Percentiles rank a stretch among this genome's conserved stretches.
These are phyloP conservation scores for Candida ponderosae DNA, from an alignment of 805 yeast species.

Conservation along the genomic window DNA sequence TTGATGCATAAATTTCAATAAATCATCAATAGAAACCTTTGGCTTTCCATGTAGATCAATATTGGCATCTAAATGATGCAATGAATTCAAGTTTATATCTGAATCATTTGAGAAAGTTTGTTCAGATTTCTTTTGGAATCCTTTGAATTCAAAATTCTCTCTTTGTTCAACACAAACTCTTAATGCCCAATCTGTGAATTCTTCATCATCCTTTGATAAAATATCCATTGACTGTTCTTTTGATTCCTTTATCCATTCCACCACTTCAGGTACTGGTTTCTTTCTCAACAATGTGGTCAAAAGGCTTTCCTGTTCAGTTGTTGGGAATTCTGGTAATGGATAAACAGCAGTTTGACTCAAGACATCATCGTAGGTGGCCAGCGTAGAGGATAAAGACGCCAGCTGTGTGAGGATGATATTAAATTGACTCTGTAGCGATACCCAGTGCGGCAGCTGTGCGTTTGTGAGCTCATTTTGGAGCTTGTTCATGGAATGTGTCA, in stretches of 20 bases:
- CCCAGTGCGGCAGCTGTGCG: slow-evolving; percentile 43
- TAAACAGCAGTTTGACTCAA: slow-evolving; percentile 66
- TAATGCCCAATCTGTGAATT: slow-evolving; percentile 63
- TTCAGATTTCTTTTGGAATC: slow-evolving; percentile 41
- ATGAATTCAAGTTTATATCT: too few relatives aligned
- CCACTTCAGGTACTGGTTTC: slow-evolving; percentile 85
- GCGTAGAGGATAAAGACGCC: slow-evolving; percentile 62
- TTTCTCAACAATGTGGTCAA: slow-evolving; percentile 80
- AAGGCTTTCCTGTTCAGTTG: slow-evolving; percentile 75
- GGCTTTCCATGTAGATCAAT: slow-evolving; percentile 7
- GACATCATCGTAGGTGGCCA: slow-evolving; percentile 51
- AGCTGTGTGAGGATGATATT: slow-evolving; percentile 79
- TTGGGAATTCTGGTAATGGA: slow-evolving; percentile 81
- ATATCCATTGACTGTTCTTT: slow-evolving; percentile 19
- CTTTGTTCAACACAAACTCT: slow-evolving; percentile 43
- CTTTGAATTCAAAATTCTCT: slow-evolving; percentile 54
- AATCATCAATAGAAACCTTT: slow-evolving; percentile 27
- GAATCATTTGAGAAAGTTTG: too few relatives aligned
- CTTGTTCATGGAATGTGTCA: slow-evolving; percentile 52
- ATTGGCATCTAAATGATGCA: slow-evolving; percentile 4
- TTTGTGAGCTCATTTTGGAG: slow-evolving; percentile 45
- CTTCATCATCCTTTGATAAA: slow-evolving; percentile 41
- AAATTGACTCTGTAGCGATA: slow-evolving; percentile 75
- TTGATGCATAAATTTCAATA: slow-evolving; percentile 36
- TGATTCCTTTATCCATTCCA: slow-evolving; percentile 65